phyloP scores from a whole-genome alignment of 257 asterid genomes.

The Penstemon eatonii region DNA sequence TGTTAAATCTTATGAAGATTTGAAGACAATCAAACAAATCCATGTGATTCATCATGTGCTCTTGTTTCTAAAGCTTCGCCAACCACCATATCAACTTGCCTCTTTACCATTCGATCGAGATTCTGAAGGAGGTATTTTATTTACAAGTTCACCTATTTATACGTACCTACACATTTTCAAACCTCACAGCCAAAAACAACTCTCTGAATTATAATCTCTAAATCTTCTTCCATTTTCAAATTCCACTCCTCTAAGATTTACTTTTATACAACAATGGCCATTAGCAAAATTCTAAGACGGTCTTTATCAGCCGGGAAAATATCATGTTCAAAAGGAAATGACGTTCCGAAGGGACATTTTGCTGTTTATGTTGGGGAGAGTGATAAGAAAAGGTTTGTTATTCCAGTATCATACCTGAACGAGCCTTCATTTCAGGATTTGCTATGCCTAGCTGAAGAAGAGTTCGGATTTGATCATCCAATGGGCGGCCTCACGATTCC shows the following conservation, averaged over 20 bases:
- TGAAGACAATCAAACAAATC: neutral
- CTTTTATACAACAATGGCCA: constrained; percentile 29
- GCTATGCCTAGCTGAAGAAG: neutral
- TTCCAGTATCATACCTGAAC: constrained; percentile 7
- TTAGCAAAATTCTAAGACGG: constrained; percentile 29
- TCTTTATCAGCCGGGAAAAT: constrained; percentile 26
- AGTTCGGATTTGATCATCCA: constrained; percentile 7
- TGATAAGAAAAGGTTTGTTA: neutral
- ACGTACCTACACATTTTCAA: neutral
- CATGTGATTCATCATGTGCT: constrained; percentile 8
- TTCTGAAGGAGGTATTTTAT: neutral
- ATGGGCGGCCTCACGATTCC: neutral
- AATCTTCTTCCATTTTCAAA: too few relatives aligned
- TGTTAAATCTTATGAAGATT: neutral
- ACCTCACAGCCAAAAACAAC: neutral
- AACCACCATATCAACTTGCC: neutral
- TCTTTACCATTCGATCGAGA: neutral
- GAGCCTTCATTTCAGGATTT: constrained; percentile 9
- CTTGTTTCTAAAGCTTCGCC: neutral
- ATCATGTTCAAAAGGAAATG: neutral
- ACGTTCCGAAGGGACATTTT: constrained; percentile 3
- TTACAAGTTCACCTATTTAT: neutral
- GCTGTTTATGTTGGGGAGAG: constrained; percentile 4
- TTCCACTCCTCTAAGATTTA: neutral
- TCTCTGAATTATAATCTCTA: too few relatives aligned